Percentiles rank a stretch among this genome's conserved stretches.
Evolutionary conservation across 2,329 filamentous ascomycete genomes (phyloP).

Genomic region (Trichoderma sp.): DNA sequence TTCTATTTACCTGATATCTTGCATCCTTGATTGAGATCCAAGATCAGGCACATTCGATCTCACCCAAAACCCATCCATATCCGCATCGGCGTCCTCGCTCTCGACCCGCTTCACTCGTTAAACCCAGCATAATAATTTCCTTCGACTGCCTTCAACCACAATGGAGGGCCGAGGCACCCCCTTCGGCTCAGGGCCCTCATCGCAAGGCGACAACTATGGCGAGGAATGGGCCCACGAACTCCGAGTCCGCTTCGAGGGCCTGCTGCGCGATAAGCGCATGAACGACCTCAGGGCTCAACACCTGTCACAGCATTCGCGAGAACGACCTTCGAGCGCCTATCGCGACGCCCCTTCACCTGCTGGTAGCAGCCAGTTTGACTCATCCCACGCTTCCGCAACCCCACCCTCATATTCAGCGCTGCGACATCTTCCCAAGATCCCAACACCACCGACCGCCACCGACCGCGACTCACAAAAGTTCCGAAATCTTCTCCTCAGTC

Average conservation of each 20-base stretch:
- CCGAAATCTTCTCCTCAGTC: constrained; percentile 75
- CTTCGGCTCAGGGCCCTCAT: constrained; percentile 30
- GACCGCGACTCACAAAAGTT: constrained; percentile 72
- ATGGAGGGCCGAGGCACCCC: constrained; percentile 41
- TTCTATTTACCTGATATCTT: not conserved
- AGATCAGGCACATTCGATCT: not conserved
- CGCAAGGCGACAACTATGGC: constrained; percentile 47
- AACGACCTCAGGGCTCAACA: constrained; percentile 68
- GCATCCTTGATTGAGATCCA: not conserved
- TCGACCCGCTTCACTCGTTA: constrained; percentile 13
- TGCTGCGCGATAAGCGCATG: constrained; percentile 82
- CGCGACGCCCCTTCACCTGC: constrained; percentile 37
- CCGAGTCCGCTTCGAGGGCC: constrained; percentile 78
- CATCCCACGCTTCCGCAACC: constrained; percentile 44
- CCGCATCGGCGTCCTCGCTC: not conserved
- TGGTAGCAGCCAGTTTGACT: constrained; percentile 44
- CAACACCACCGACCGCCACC: constrained; percentile 65
- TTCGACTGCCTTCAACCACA: constrained; percentile 17
- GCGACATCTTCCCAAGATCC: constrained; percentile 55
- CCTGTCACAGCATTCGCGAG: constrained; percentile 53
- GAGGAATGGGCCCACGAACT: constrained; percentile 77
- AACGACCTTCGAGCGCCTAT: constrained; percentile 50
- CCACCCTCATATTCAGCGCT: constrained; percentile 49
- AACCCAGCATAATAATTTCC: not conserved
- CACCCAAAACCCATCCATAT: not conserved